A percentile compares a stretch with the other conserved stretches of the same genome.
These are phyloP conservation scores for Penicillium bovifimosum DNA, from an alignment of 495 filamentous ascomycete species.

Conservation along the genomic window DNA sequence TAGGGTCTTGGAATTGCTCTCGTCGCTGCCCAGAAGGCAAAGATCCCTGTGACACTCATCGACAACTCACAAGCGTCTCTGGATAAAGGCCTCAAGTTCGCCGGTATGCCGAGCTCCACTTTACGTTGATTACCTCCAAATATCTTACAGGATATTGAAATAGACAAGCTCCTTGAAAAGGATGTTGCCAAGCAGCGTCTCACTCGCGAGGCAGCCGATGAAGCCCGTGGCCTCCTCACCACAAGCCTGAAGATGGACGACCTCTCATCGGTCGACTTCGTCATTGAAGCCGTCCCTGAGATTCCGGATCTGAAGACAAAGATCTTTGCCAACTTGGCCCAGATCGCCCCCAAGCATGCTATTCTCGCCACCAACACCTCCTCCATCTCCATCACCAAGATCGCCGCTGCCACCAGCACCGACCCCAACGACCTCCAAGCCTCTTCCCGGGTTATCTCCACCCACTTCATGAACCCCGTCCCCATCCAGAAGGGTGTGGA, in stretches of 20 bases:
- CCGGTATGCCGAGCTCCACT: constrained; percentile 47
- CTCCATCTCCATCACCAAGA: constrained; percentile 93
- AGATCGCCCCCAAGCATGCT: constrained; percentile 78
- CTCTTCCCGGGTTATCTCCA: constrained; percentile 83
- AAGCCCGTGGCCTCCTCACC: constrained; percentile 58
- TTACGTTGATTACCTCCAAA: background rate
- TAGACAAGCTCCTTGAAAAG: constrained; percentile 88
- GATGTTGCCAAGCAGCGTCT: constrained; percentile 81
- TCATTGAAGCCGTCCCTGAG: constrained; percentile 97
- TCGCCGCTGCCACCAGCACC: constrained; percentile 75
- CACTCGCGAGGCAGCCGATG: constrained; percentile 69
- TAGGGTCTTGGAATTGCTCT: constrained; percentile 95
- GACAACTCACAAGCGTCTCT: constrained; percentile 83
- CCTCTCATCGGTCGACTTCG: constrained; percentile 84
- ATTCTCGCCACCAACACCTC: constrained; percentile 97
- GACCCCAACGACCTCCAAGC: constrained; percentile 74
- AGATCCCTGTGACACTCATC: constrained; percentile 79
- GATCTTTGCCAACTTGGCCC: constrained; percentile 81
- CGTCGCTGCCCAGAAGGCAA: constrained; percentile 81
- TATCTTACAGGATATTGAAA: background rate
- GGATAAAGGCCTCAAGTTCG: constrained; percentile 87
- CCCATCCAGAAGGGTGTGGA: constrained; percentile 96
- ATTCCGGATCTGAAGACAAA: constrained; percentile 78
- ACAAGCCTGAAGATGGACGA: constrained; percentile 70
- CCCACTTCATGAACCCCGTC: constrained; percentile 99